These are phyloP conservation scores for Pseudogymnoascus sp. DNA, from an alignment of 2,329 filamentous ascomycete genomes.

Conservation along the genomic window DNA sequence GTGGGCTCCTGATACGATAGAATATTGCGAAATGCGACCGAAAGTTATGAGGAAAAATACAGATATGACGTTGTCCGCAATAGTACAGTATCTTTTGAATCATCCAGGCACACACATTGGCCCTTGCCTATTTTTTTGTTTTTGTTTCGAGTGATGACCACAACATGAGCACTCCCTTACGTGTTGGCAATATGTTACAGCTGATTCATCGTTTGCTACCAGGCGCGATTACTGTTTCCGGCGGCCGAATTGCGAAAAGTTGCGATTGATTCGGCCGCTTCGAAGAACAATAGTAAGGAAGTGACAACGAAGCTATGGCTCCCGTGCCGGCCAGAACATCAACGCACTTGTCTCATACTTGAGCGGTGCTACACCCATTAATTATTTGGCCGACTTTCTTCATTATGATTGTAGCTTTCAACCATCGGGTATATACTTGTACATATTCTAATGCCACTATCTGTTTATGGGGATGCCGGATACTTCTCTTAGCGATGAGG, in stretches of 20 bases:
- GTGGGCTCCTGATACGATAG: not conserved
- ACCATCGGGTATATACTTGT: not conserved
- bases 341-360: not conserved
- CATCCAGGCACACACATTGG: not conserved
- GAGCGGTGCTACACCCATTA: not conserved
- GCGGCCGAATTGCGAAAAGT: not conserved
- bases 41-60: not conserved
- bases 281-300: constrained; percentile 1
- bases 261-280: constrained; percentile 5
- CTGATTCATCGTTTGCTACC: constrained; percentile 1
- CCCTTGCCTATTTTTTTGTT: not conserved
- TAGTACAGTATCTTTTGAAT: not conserved
- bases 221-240: not conserved
- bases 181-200: not conserved
- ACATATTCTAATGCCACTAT: not conserved
- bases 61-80: not conserved
- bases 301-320: not conserved
- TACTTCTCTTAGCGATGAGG: not conserved
- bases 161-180: not conserved
- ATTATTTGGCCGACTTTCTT: not conserved
- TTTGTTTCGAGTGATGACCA: not conserved
- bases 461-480: not conserved
- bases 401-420: not conserved
- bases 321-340: not conserved
- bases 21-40: not conserved